phyloP scores from a whole-genome alignment of 2,329 filamentous ascomycete genomes.

The Exophiala oligosperma region DNA sequence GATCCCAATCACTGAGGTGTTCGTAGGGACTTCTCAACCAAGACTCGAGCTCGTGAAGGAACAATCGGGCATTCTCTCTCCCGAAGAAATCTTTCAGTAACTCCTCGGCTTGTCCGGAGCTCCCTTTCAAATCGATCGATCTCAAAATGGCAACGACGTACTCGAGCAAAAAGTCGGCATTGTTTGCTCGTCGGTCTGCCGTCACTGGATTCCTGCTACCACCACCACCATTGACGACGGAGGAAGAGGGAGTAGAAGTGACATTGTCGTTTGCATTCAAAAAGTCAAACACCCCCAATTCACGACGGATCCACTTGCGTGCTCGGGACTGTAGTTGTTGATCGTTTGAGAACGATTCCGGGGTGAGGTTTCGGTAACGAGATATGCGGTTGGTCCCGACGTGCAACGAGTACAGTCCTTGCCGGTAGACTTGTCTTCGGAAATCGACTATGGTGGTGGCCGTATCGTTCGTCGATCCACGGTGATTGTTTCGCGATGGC shows the following conservation, averaged over 20 bases:
- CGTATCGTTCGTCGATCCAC: slow-evolving; percentile 28
- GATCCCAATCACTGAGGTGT: slow-evolving; percentile 76
- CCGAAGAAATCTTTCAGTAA: slow-evolving; percentile 79
- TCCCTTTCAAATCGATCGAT: slow-evolving; percentile 77
- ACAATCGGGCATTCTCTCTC: slow-evolving; percentile 67
- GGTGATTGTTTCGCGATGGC: neutral
- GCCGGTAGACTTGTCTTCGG: slow-evolving; percentile 71
- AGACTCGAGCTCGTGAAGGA: slow-evolving; percentile 80
- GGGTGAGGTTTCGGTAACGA: slow-evolving; percentile 71
- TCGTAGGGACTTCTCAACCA: slow-evolving; percentile 81
- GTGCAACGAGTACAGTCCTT: slow-evolving; percentile 73
- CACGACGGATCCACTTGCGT: slow-evolving; percentile 77
- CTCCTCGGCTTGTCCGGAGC: slow-evolving; percentile 74
- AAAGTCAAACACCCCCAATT: slow-evolving; percentile 80
- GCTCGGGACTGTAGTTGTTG: slow-evolving; percentile 72
- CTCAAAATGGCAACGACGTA: slow-evolving; percentile 83
- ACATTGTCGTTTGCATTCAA: slow-evolving; percentile 42
- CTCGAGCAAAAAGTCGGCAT: slow-evolving; percentile 81
- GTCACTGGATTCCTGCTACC: neutral
- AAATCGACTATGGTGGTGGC: slow-evolving; percentile 48
- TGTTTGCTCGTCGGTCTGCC: slow-evolving; percentile 55
- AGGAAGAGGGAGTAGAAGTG: slow-evolving; percentile 26
- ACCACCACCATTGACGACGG: neutral
- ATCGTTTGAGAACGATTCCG: slow-evolving; percentile 63
- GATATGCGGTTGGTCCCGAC: slow-evolving; percentile 80